Base-by-base conservation (phyloP, 2,329 filamentous ascomycete species). In the Pestalotiopsis sp. region DNA sequence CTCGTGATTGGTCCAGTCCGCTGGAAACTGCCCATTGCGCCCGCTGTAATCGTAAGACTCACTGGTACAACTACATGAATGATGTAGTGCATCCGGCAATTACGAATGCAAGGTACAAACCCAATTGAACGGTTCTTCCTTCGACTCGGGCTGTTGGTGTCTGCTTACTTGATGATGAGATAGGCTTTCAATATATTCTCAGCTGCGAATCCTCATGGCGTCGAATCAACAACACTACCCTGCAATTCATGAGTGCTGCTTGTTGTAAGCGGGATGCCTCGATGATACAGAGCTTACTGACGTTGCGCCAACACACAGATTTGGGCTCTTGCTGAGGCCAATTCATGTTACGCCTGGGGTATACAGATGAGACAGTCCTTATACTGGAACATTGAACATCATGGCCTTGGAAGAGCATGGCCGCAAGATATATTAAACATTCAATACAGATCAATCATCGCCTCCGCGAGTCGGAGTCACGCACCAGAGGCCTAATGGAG, bases 11-110 rank as follows among this genome's bases (percentile, higher is more conserved):
- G 61, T n/a, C 12, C 25, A 17, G 20, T 36, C 39, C 20, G 23
- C 38, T 64, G 27, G 23, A 23, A 64, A 64, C 39, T 49, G 61
- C 36, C 61, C 61, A 64, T 45, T 49, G n/a, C 9, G 20, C 20
- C 31, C 61, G 12, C 61, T 31, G 61, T 27, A 27, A 49, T 64
- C 61, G 61, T 49, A 45, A 64, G 61, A 64, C 36, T 17, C 38
- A 17, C 20, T 36, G 17, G 25, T 9, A 17, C 27, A 12, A 4
- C 27, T 62, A 36, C 31, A 36, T 36, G 31, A 36, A 36, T 39
- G n/a, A 20, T 41, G 38, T 59, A 14, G 14, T 63, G 31, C 31
- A 31, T 36, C 17, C 59, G 27, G 23, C 31, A 36, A 13, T 59
- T n/a, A 36, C 25, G 20, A 36, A 52, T 52, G 45, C 45, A 52